Conservation (phyloP, 257 asterid genomes). For the Verbena officinalis region DNA sequence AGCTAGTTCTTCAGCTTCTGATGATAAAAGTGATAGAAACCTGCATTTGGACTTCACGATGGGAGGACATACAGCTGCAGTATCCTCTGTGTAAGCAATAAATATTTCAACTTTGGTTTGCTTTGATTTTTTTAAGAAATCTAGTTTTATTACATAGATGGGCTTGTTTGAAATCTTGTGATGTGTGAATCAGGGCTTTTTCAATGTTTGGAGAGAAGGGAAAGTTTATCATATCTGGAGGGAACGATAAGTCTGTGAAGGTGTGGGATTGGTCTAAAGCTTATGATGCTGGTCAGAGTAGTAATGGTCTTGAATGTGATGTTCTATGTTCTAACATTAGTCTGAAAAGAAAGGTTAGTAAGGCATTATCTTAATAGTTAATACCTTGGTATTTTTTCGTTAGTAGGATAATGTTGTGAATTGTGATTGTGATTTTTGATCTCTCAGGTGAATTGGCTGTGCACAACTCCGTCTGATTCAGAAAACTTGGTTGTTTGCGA, state of each 20-base stretch:
- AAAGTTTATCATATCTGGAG: constrained; percentile 84
- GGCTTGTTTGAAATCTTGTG: neutral
- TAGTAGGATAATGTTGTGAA: constrained; percentile 12
- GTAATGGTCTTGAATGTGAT: constrained; percentile 35
- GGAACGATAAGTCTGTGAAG: constrained; percentile 80
- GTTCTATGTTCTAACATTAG: constrained; percentile 45
- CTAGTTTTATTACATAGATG: neutral
- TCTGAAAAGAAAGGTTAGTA: constrained; percentile 69
- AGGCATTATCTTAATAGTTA: neutral
- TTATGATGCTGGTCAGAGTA: constrained; percentile 40
- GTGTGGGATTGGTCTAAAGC: constrained; percentile 84
- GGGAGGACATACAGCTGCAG: constrained; percentile 91
- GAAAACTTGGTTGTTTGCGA: constrained; percentile 90
- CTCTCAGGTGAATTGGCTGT: constrained; percentile 88
- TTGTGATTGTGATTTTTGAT: neutral
- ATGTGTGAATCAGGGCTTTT: constrained; percentile 56
- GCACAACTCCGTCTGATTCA: constrained; percentile 78
- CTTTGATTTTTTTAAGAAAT: neutral
- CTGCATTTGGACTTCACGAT: constrained; percentile 65
- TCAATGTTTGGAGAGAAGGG: constrained; percentile 88
- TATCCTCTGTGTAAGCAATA: constrained; percentile 86
- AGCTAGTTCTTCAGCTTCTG: constrained; percentile 24
- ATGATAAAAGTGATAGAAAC: constrained; percentile 36
- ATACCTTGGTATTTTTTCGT: neutral
- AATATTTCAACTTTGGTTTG: too few relatives aligned